Conservation (phyloP, 2,329 filamentous ascomycete genomes). For the Annulohypoxylon truncatum region DNA sequence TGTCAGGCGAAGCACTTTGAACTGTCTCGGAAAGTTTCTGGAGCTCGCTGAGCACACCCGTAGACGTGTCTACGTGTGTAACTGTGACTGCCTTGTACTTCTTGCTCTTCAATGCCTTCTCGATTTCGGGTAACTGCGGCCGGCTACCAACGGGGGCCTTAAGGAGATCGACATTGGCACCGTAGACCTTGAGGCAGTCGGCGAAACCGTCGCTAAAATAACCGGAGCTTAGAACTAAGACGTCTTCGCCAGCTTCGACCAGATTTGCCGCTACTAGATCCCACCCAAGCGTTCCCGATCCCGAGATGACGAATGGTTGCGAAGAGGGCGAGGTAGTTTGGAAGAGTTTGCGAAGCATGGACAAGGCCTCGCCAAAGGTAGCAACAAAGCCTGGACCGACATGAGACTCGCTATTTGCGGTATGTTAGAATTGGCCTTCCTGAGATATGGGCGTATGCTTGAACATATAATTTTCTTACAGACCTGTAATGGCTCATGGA, state of each 20-base stretch:
- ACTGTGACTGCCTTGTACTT: slow-evolving; percentile 95
- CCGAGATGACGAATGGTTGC: slow-evolving; percentile 93
- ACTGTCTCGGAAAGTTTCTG: slow-evolving; percentile 86
- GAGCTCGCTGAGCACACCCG: slow-evolving; percentile 92
- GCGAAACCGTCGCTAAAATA: slow-evolving; percentile 98
- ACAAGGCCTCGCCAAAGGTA: slow-evolving; percentile 88
- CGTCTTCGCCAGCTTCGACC: slow-evolving; percentile 88
- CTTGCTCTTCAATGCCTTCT: slow-evolving; percentile 88
- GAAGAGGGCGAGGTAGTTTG: slow-evolving; percentile 84
- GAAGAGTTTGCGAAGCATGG: slow-evolving; percentile 92
- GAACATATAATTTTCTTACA: slow-evolving; percentile 44
- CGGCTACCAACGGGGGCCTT: slow-evolving; percentile 89
- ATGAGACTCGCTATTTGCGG: slow-evolving; percentile 81
- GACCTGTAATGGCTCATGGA: slow-evolving; percentile 96
- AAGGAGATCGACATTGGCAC: slow-evolving; percentile 88
- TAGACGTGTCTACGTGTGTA: slow-evolving; percentile 97
- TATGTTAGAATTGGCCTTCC: slow-evolving; percentile 22
- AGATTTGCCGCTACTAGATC: slow-evolving; percentile 96
- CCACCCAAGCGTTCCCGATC: slow-evolving; percentile 96
- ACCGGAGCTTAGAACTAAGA: slow-evolving; percentile 91
- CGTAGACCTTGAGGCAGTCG: slow-evolving; percentile 91
- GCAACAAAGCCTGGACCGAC: slow-evolving; percentile 90
- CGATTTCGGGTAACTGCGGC: slow-evolving; percentile 87
- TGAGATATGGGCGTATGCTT: background rate
- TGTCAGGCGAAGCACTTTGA: slow-evolving; percentile 87